These are phyloP conservation scores for Polygonum aviculare DNA, from an alignment of 148 eudicot species.

Conservation along the genomic window DNA sequence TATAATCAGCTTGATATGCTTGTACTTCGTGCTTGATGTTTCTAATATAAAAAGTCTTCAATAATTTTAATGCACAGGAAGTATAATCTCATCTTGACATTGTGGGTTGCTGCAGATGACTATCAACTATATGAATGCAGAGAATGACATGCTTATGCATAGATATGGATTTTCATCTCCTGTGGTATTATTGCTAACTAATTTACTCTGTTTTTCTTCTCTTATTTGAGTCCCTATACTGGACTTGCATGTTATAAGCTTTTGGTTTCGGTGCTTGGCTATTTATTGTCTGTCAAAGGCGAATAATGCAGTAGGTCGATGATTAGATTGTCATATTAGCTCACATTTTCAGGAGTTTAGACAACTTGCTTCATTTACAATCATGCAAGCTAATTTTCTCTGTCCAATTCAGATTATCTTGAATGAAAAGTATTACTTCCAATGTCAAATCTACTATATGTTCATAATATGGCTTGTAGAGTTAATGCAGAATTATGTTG, in stretches of 20 bases:
- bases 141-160: conserved; percentile 67
- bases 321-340: not conserved
- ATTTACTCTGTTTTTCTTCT: not conserved
- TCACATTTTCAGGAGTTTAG: not conserved
- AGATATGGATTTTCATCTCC: conserved; percentile 96
- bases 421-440: not conserved
- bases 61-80: not conserved
- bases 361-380: not conserved
- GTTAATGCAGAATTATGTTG: not conserved
- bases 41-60: not conserved
- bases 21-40: not conserved
- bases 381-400: not conserved
- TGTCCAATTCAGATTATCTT: too few species aligned
- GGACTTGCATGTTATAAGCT: not conserved
- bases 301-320: not conserved
- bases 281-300: not conserved
- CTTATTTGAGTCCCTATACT: not conserved
- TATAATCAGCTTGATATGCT: not conserved
- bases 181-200: conserved; percentile 58
- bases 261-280: not conserved
- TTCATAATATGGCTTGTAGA: not conserved
- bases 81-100: conserved; percentile 2
- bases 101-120: conserved; percentile 54
- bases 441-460: not conserved
- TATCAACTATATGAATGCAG: conserved; percentile 59